Conservation (phyloP, 2,329 filamentous ascomycete genomes). For the Fusarium equiseti region DNA sequence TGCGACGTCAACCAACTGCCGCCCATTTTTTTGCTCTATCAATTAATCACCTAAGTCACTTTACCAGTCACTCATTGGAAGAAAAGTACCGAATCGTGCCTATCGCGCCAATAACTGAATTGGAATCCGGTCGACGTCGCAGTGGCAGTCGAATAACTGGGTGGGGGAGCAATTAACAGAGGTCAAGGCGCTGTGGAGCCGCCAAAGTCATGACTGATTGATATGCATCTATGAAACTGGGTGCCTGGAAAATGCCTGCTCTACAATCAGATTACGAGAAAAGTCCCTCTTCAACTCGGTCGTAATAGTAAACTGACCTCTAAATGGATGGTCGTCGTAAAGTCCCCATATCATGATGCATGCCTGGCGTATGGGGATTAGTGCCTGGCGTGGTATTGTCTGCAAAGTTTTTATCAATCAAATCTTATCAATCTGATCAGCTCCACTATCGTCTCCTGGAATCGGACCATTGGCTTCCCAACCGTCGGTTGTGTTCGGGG, state of each 20-base stretch:
- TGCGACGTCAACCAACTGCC: slow-evolving; percentile 25
- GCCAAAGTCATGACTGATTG: slow-evolving; percentile 30
- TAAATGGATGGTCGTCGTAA: slow-evolving; percentile 7
- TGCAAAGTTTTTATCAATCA: slow-evolving; percentile 57
- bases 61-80: background rate
- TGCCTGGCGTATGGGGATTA: slow-evolving; percentile 40
- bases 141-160: background rate
- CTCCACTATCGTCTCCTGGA: slow-evolving; percentile 51
- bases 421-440: slow-evolving; percentile 64
- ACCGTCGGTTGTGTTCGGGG: slow-evolving; percentile 44
- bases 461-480: slow-evolving; percentile 51
- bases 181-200: slow-evolving; percentile 27
- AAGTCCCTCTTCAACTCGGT: slow-evolving; percentile 23
- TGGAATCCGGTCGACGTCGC: slow-evolving; percentile 3
- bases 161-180: slow-evolving; percentile 15
- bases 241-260: slow-evolving; percentile 18
- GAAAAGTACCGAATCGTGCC: background rate
- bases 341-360: background rate
- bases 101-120: background rate
- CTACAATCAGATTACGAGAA: slow-evolving; percentile 29
- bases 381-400: slow-evolving; percentile 40
- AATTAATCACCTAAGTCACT: background rate
- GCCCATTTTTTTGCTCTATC: background rate
- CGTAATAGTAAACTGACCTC: slow-evolving; percentile 19
- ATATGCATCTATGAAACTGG: slow-evolving; percentile 11